Conservation (phyloP, 345 rosid species). For the Euclidium syriacum region DNA sequence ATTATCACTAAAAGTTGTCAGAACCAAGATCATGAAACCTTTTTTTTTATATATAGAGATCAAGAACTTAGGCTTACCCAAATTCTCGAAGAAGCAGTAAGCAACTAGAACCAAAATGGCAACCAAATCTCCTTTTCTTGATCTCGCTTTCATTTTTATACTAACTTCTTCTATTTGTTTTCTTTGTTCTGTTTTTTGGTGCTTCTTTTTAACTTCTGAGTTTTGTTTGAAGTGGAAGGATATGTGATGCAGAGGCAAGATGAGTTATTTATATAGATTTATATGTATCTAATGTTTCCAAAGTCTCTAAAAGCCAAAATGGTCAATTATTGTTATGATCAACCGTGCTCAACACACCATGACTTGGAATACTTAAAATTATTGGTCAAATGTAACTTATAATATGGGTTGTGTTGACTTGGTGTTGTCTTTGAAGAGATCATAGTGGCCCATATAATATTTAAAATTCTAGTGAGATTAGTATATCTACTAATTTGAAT, state of each 20-base stretch:
- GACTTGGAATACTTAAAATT: background rate
- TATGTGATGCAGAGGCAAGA: background rate
- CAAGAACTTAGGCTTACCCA: conserved; percentile 13
- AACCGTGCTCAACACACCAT: conserved; percentile 10
- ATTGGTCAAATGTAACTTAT: background rate
- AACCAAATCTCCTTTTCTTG: conserved; percentile 13
- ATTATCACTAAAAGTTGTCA: background rate
- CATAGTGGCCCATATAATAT: background rate
- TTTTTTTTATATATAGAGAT: no score
- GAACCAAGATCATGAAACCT: no score
- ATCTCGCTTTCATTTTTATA: conserved; percentile 13
- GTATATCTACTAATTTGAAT: no score
- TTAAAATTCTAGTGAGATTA: no score
- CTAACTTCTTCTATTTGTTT: background rate
- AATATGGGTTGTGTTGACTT: conserved; percentile 24
- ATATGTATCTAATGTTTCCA: background rate
- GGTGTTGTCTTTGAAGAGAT: background rate
- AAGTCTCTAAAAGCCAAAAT: conserved; percentile 3
- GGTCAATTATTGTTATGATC: background rate
- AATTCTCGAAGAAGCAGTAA: conserved; percentile 16
- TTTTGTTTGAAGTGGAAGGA: background rate
- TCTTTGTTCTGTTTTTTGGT: background rate
- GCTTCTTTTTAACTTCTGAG: background rate
- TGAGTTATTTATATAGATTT: conserved; percentile 16
- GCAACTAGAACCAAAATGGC: conserved; percentile 6